phyloP scores from a whole-genome alignment of 345 rosid genomes.

The Eutrema yunnanense region DNA sequence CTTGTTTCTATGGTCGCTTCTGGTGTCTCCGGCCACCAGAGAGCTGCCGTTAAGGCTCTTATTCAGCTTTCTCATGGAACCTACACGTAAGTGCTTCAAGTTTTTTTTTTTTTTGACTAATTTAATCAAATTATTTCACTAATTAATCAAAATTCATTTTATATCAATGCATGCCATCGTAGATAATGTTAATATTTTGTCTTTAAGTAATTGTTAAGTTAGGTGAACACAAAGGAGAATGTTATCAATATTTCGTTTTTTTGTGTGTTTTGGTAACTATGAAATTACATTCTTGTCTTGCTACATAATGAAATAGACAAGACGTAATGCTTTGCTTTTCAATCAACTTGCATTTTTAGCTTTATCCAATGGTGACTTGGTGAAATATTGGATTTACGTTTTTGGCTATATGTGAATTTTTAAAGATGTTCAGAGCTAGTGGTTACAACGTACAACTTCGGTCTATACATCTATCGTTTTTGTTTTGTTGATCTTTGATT shows the following conservation, averaged over 20 bases:
- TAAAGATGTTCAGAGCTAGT: background rate
- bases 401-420: slow-evolving; percentile 8
- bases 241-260: background rate
- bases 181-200: background rate
- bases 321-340: background rate
- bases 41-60: slow-evolving; percentile 64
- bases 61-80: slow-evolving; percentile 75
- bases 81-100: slow-evolving; percentile 50
- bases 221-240: background rate
- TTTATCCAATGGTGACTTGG: background rate
- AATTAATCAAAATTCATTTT: background rate
- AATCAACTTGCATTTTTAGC: slow-evolving; percentile 17
- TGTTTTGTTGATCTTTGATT: background rate
- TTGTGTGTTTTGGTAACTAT: background rate
- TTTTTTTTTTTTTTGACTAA: background rate
- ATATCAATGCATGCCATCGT: slow-evolving; percentile 1
- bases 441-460: background rate
- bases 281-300: background rate
- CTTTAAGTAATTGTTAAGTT: background rate
- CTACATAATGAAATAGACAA: background rate
- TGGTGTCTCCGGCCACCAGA: slow-evolving; percentile 38
- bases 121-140: background rate
- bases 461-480: background rate
- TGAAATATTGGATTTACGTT: background rate
- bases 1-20: slow-evolving; percentile 65